Base-by-base conservation (phyloP, 2,329 filamentous ascomycete species). In the Trichothecium sympodiale region DNA sequence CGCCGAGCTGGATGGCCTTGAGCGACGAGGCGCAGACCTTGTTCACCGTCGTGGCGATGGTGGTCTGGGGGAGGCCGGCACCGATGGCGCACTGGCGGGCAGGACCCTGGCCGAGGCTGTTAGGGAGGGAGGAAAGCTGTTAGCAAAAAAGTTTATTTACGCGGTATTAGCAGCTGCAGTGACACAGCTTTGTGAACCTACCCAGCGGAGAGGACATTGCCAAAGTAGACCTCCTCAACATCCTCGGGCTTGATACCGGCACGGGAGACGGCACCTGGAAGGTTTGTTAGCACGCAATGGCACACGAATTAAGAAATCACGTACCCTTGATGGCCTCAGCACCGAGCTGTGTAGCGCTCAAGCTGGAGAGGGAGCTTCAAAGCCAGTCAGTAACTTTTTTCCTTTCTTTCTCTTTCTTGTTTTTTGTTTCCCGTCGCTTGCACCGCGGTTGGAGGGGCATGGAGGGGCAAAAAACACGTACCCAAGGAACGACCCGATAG, bases 161-260 rank as follows among this genome's bases (percentile, higher is more conserved):
- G n/a, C n/a, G n/a, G n/a, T n/a, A n/a, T n/a, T n/a, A n/a, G n/a
- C n/a, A n/a, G n/a, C n/a, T n/a, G n/a, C n/a, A n/a, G n/a, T n/a
- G n/a, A n/a, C n/a, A n/a, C n/a, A n/a, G n/a, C n/a, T n/a, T n/a
- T n/a, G n/a, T n/a, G 7, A 27, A 54, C 71, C 51, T 73, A 94
- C 88, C 89, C 88, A 59, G 89, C 91, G 41, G 88, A 94, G 52
- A 98, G 75, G 47, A 98, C 91, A 69, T 98, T 98, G 61, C 91
- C 91, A 56, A 95, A 93, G 71, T 91, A 93, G 56, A 98, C 86
- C 61, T 98, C 91, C 57, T 98, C 79, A 39, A 98, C 84, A 57
- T 94, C 77, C 52, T 87, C 77, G 37, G 86, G 73, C 66, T 93
- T 88, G 65, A 98, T 77, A 38, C 91, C 80, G 32, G 83, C 84